Percentiles rank a stretch among this genome's conserved stretches.
These are phyloP conservation scores for Teratosphaeria destructans DNA, from an alignment of 2,329 filamentous ascomycete genomes.

Conservation along the genomic window DNA sequence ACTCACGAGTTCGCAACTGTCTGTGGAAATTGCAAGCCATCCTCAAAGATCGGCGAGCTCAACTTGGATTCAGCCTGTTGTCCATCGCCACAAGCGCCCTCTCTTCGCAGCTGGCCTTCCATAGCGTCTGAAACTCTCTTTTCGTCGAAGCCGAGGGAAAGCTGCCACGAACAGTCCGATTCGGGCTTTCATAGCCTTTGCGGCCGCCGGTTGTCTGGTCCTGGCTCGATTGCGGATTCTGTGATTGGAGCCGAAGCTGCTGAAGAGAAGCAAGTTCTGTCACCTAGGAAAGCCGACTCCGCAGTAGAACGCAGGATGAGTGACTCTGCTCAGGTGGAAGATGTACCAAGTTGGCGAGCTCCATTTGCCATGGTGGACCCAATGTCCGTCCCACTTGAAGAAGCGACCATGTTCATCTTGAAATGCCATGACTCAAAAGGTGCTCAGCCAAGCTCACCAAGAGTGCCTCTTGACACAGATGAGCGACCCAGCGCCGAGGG, in stretches of 20 bases:
- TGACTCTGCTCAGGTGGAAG: no score
- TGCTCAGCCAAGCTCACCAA: neutral
- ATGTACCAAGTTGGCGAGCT: neutral
- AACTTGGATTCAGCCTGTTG: neutral
- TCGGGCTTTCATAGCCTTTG: neutral
- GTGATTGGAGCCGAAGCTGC: neutral
- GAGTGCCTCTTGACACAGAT: neutral
- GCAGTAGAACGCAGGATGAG: neutral
- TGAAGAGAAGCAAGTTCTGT: slow-evolving; percentile 1
- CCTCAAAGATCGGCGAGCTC: neutral
- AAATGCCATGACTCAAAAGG: neutral
- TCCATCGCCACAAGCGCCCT: neutral
- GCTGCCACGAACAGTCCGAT: neutral
- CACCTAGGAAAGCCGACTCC: neutral
- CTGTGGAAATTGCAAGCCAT: neutral
- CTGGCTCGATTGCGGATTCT: neutral
- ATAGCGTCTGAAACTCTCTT: neutral
- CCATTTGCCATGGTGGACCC: slow-evolving; percentile 1
- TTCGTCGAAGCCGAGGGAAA: neutral
- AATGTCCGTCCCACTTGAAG: slow-evolving; percentile 4
- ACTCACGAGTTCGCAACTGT: neutral
- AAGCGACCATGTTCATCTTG: slow-evolving; percentile 2
- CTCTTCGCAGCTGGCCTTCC: neutral
- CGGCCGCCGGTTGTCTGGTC: neutral
- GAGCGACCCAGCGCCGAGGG: neutral